A percentile compares a stretch with the other conserved stretches of the same genome.
These are phyloP conservation scores for Xylaria sp. DNA, from an alignment of 2,329 filamentous ascomycete species.

Conservation along the genomic window DNA sequence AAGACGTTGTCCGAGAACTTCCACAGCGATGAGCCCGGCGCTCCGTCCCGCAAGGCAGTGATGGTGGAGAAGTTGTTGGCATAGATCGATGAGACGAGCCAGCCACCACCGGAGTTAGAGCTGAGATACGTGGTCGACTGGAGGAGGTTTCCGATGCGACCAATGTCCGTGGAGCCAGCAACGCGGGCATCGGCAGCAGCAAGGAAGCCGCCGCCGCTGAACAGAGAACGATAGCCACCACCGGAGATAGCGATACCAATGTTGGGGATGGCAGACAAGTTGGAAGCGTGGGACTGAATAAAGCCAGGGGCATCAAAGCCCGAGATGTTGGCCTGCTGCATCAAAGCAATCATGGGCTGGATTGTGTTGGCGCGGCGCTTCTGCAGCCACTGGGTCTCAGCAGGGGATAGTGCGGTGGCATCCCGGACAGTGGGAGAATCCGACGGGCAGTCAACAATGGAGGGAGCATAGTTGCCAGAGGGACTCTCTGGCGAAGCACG, in stretches of 20 bases:
- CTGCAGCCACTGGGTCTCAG: slow-evolving; percentile 70
- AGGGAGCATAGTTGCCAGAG: slow-evolving; percentile 64
- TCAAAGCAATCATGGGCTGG: slow-evolving; percentile 65
- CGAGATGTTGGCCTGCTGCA: slow-evolving; percentile 66
- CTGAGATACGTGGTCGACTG: slow-evolving; percentile 68
- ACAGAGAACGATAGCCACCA: slow-evolving; percentile 65
- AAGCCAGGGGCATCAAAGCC: slow-evolving; percentile 60
- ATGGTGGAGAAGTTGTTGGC: slow-evolving; percentile 72
- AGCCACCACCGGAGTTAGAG: slow-evolving; percentile 68
- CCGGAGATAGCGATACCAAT: slow-evolving; percentile 66
- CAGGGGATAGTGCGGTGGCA: slow-evolving; percentile 56
- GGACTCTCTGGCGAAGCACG: slow-evolving; percentile 38
- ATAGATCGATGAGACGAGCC: slow-evolving; percentile 69
- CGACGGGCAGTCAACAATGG: slow-evolving; percentile 61
- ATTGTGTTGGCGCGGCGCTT: slow-evolving; percentile 68
- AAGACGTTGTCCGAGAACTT: slow-evolving; percentile 36
- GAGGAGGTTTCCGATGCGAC: slow-evolving; percentile 62
- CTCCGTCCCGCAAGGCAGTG: slow-evolving; percentile 29
- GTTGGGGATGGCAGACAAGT: slow-evolving; percentile 48
- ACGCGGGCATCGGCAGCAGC: slow-evolving; percentile 65
- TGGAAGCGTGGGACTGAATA: slow-evolving; percentile 59
- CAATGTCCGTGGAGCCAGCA: slow-evolving; percentile 49
- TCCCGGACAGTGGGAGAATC: slow-evolving; percentile 63
- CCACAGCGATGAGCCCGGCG: slow-evolving; percentile 32
- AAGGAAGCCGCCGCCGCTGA: slow-evolving; percentile 64